Conservation (phyloP, 345 rosid genomes). For the Gossypioides kirkii region DNA sequence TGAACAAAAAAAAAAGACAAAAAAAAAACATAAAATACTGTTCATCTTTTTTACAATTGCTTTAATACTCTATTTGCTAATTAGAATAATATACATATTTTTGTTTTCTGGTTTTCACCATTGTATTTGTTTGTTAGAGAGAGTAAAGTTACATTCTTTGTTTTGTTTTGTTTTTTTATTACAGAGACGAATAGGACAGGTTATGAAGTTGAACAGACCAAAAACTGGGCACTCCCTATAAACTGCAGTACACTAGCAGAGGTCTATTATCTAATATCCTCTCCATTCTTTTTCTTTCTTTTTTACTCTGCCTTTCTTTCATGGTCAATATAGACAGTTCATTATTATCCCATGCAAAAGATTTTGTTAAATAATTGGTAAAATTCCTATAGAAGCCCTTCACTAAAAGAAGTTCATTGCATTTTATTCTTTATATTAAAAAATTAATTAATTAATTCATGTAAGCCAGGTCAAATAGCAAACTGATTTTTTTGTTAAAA, state of each 20-base stretch:
- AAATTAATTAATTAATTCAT: too few relatives aligned
- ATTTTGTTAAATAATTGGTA: too few relatives aligned
- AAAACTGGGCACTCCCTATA: slow-evolving; percentile 59
- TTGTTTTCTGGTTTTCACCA: neutral
- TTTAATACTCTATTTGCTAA: neutral
- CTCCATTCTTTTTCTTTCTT: neutral
- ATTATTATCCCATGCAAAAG: too few relatives aligned
- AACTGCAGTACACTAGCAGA: slow-evolving; percentile 69
- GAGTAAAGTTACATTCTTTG: slow-evolving; percentile 37
- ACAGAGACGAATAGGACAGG: slow-evolving; percentile 47
- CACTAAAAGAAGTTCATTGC: too few relatives aligned
- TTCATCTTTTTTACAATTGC: neutral
- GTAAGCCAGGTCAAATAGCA: too few relatives aligned
- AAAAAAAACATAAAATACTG: neutral
- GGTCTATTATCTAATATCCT: slow-evolving; percentile 37
- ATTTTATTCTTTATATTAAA: too few relatives aligned
- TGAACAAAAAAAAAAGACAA: neutral
- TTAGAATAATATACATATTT: neutral
- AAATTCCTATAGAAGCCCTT: too few relatives aligned
- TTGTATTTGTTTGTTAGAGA: slow-evolving; percentile 24
- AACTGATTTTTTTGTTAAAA: too few relatives aligned
- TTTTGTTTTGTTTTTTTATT: slow-evolving; percentile 24
- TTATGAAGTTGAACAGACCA: slow-evolving; percentile 65
- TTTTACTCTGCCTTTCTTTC: slow-evolving; percentile 11
- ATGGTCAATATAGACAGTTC: neutral